Evolutionary conservation across 352 stramenopile genomes (phyloP).

Genomic region (Phytopythium sindhum): DNA sequence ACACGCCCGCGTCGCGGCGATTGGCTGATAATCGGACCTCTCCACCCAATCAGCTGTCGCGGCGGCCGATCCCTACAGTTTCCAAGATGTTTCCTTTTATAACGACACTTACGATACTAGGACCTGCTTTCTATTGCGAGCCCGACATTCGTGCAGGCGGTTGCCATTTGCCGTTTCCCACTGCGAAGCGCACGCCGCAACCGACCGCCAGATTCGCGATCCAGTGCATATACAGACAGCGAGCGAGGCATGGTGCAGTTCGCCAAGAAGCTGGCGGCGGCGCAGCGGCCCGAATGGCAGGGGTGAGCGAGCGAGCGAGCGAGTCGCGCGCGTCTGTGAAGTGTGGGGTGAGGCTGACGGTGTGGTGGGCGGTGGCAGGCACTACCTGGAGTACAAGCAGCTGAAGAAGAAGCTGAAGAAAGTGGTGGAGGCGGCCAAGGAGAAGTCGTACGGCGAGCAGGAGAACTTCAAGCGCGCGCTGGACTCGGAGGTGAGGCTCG

Average conservation of each 20-base stretch:
- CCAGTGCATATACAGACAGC: too few relatives aligned
- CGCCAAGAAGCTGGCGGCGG: slow-evolving; percentile 74
- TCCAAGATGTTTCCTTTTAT: background rate
- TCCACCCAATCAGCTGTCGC: background rate
- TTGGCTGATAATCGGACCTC: background rate
- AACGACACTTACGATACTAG: too few relatives aligned
- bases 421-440: slow-evolving; percentile 43
- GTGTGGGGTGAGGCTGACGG: background rate
- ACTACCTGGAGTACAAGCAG: slow-evolving; percentile 90
- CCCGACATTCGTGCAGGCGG: background rate
- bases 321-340: background rate
- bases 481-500: slow-evolving; percentile 66
- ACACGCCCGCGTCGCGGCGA: background rate
- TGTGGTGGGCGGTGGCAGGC: slow-evolving; percentile 21
- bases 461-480: slow-evolving; percentile 72
- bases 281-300: slow-evolving; percentile 71
- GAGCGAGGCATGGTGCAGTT: slow-evolving; percentile 83
- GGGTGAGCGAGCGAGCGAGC: slow-evolving; percentile 29
- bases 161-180: background rate
- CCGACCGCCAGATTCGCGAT: background rate
- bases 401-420: slow-evolving; percentile 87
- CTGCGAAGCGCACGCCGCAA: too few relatives aligned
- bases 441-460: slow-evolving; percentile 44
- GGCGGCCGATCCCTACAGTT: background rate
- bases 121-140: too few relatives aligned